Percentiles rank a stretch among this genome's conserved stretches.
phyloP scores from a whole-genome alignment of 139 green algal species.

The Picochlorum sp. region DNA sequence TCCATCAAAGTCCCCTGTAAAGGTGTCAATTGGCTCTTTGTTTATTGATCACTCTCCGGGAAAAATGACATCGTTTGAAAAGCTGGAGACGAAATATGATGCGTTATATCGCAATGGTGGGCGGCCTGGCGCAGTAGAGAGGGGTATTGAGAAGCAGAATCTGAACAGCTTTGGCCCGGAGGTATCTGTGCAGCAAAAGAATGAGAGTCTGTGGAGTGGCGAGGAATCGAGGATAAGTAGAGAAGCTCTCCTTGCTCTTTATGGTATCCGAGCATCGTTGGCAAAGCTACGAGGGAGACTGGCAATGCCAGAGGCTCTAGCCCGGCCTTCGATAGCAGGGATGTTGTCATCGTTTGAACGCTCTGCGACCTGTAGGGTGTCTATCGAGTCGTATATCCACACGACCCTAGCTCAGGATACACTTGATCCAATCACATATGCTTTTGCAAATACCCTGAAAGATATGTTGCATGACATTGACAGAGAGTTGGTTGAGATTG shows the following conservation, averaged over 20 bases:
- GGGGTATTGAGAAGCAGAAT: no score
- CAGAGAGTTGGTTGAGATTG: slow-evolving; percentile 2
- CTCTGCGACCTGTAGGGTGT: neutral
- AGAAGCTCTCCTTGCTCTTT: slow-evolving; percentile 7
- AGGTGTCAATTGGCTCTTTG: slow-evolving; percentile 6
- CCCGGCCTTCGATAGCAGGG: neutral
- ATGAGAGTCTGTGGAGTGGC: neutral
- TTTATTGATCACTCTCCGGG: slow-evolving; percentile 1
- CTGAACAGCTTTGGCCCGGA: no score
- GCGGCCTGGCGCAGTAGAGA: no score
- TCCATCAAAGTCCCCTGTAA: neutral
- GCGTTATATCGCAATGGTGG: no score
- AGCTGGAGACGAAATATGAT: neutral
- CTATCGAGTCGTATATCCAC: neutral
- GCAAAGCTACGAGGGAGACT: neutral
- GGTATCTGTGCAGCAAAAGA: no score
- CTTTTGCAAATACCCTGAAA: neutral
- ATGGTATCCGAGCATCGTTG: slow-evolving; percentile 3
- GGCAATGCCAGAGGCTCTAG: neutral
- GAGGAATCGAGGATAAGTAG: slow-evolving; percentile 4
- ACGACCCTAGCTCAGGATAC: neutral
- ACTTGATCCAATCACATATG: neutral
- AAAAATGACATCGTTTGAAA: slow-evolving; percentile 2
- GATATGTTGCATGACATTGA: neutral
- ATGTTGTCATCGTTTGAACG: neutral